Percentiles rank a stretch among this genome's conserved stretches.
phyloP scores from a whole-genome alignment of 1,139 yeast genomes.

The Pichia sp. region DNA sequence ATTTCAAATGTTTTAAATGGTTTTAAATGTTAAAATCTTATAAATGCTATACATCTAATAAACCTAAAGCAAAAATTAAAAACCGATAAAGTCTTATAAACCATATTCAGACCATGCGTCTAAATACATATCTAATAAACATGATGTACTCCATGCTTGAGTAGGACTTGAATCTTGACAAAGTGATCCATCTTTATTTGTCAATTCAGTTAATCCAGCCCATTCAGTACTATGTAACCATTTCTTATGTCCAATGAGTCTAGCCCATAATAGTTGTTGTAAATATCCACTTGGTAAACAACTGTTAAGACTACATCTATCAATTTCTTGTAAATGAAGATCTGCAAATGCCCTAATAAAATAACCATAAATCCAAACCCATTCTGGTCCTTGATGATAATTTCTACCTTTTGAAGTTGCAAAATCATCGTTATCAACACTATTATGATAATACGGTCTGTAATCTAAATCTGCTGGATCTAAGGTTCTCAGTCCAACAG shows the following conservation, averaged over 20 bases:
- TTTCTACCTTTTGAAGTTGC: slow-evolving; percentile 93
- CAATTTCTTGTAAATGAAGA: slow-evolving; percentile 40
- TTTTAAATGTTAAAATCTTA: too few relatives aligned
- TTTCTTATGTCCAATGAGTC: slow-evolving; percentile 57
- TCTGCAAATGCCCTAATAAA: slow-evolving; percentile 68
- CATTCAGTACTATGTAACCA: slow-evolving; percentile 75
- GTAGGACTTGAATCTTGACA: slow-evolving; percentile 90
- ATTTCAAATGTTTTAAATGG: too few relatives aligned
- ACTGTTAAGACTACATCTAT: slow-evolving; percentile 23
- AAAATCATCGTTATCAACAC: slow-evolving; percentile 77
- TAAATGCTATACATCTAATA: neutral
- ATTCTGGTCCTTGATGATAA: slow-evolving; percentile 98
- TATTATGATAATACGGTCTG: slow-evolving; percentile 78
- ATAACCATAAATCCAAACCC: slow-evolving; percentile 92
- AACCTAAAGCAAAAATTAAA: too few relatives aligned
- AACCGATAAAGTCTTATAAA: neutral
- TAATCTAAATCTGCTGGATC: slow-evolving; percentile 92
- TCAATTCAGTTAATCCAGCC: slow-evolving; percentile 91
- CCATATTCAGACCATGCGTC: slow-evolving; percentile 34
- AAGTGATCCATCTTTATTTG: slow-evolving; percentile 76
- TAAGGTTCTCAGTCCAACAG: slow-evolving; percentile 84
- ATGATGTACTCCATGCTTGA: slow-evolving; percentile 93
- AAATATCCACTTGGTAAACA: slow-evolving; percentile 38
- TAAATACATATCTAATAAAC: slow-evolving; percentile 71
- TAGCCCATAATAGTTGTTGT: slow-evolving; percentile 37